A percentile compares a stretch with the other conserved stretches of the same genome.
phyloP scores from a whole-genome alignment of 345 rosid species.

The Rhodamnia rubescens region DNA sequence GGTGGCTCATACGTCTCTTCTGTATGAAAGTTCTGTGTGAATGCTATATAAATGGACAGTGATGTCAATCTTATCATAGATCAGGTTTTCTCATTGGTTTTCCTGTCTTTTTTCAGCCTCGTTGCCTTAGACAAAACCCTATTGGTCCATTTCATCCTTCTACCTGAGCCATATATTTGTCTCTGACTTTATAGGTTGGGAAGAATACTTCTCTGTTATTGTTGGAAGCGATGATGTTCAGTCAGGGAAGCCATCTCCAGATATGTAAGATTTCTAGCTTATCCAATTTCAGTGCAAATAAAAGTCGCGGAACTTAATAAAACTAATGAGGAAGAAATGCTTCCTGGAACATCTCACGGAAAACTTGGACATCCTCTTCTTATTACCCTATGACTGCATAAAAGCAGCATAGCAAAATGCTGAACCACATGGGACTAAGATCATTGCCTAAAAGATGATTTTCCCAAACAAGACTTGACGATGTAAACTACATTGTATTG shows the following conservation, averaged over 20 bases:
- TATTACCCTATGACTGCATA: background rate
- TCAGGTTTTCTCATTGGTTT: background rate
- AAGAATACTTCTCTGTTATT: conserved; percentile 17
- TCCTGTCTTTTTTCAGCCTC: background rate
- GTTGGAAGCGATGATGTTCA: conserved; percentile 32
- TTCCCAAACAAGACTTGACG: background rate
- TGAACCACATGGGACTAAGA: background rate
- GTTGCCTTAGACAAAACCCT: background rate
- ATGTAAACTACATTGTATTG: background rate
- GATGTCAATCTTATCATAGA: background rate
- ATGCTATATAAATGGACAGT: background rate
- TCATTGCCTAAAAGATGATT: background rate
- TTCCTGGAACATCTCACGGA: background rate
- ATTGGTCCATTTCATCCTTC: background rate
- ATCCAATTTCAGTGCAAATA: background rate
- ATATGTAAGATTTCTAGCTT: conserved; percentile 13
- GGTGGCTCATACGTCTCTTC: background rate
- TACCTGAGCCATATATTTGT: background rate
- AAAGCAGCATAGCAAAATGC: background rate
- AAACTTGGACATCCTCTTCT: background rate
- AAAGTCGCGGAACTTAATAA: background rate
- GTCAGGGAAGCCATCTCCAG: conserved; percentile 38
- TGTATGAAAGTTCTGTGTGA: background rate
- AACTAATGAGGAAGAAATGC: background rate
- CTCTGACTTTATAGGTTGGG: conserved; percentile 23